Percentiles rank a stretch among this genome's conserved stretches.
Conservation (phyloP, 306 rosid species). For the Quercus ilex region DNA sequence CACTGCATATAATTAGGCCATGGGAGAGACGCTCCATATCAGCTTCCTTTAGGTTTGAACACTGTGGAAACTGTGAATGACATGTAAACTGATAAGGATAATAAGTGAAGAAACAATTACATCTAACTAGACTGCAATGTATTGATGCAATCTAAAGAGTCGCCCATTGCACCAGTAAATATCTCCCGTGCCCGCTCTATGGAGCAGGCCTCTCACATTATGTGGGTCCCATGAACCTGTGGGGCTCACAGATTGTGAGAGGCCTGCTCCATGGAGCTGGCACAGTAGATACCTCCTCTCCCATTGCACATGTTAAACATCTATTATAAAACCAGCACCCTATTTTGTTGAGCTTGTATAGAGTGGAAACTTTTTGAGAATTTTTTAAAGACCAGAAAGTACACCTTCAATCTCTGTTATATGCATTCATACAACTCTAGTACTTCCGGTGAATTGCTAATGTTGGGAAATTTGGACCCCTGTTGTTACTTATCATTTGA, state of each 20-base stretch:
- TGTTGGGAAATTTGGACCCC: no score
- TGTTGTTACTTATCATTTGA: no score
- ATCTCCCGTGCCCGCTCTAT: no score
- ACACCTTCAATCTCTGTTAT: not conserved
- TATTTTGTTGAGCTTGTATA: not conserved
- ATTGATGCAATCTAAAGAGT: not conserved
- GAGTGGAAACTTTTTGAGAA: not conserved
- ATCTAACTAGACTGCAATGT: no score
- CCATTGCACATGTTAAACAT: not conserved
- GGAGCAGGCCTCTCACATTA: no score
- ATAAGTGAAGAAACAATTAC: no score
- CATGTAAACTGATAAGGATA: not conserved
- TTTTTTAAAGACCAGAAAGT: not conserved
- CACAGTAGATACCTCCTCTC: no score
- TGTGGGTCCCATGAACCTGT: no score
- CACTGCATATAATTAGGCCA: not conserved
- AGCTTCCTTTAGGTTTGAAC: not conserved
- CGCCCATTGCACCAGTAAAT: no score
- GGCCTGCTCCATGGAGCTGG: no score
- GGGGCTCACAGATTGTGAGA: no score
- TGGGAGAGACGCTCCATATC: not conserved
- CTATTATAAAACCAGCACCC: not conserved
- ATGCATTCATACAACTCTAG: not conserved
- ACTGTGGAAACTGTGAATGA: not conserved
- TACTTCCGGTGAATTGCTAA: not conserved